Evolutionary conservation across 2,329 filamentous ascomycete genomes (phyloP).

Genomic region (Monilinia vaccinii-corymbosi): DNA sequence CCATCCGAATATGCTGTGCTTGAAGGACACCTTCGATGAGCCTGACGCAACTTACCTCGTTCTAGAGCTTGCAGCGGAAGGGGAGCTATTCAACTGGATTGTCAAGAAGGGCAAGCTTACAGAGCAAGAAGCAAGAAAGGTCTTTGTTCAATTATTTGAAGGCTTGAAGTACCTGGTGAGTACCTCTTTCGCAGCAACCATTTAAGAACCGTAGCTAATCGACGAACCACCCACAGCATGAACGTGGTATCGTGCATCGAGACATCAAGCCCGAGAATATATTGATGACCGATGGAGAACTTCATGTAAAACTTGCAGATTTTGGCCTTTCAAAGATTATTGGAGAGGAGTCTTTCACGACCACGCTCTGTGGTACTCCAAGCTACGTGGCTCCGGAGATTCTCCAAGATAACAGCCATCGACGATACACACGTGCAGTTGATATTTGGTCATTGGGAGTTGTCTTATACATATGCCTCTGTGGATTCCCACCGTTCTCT

Average conservation of each 20-base stretch:
- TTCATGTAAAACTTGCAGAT: constrained; percentile 87
- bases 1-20: constrained; percentile 82
- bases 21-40: constrained; percentile 95
- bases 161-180: constrained; percentile 90
- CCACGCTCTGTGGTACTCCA: constrained; percentile 91
- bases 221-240: constrained; percentile 54
- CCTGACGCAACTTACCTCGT: constrained; percentile 84
- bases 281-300: constrained; percentile 71
- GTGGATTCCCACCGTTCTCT: constrained; percentile 93
- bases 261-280: constrained; percentile 64
- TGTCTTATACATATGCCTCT: constrained; percentile 93
- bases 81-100: constrained; percentile 93
- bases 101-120: constrained; percentile 81
- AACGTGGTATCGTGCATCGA: constrained; percentile 92
- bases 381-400: constrained; percentile 97
- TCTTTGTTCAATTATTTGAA: constrained; percentile 87
- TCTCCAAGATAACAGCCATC: constrained; percentile 67
- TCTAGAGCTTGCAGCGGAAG: constrained; percentile 81
- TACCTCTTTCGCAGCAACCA: constrained; percentile 8
- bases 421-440: constrained; percentile 89
- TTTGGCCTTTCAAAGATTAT: constrained; percentile 98
- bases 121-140: constrained; percentile 73
- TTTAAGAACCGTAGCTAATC: constrained; percentile 18
- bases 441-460: constrained; percentile 98
- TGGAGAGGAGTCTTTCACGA: constrained; percentile 95